Evolutionary conservation across 768 basidiomycete genomes (phyloP), one percentile per base, ranked within the genome.

Genomic region (Favolaschia claudopus): DNA sequence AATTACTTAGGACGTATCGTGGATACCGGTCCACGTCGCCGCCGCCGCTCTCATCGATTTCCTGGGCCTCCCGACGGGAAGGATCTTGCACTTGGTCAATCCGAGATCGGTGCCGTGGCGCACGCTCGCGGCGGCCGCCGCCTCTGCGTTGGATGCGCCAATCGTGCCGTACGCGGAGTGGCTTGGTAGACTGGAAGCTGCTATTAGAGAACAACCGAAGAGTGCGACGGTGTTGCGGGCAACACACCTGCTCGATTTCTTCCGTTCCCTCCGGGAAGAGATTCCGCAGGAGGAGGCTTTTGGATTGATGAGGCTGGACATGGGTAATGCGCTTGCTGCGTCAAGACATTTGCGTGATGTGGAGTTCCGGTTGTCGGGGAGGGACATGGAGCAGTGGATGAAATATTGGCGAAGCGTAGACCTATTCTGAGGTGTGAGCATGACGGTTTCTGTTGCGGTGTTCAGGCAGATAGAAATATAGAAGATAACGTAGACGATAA

Each of bases 11-110:
- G 55, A 42, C 5, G 55, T 70, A 3, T 61, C 67, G 0, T 74
- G 73, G 72, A 49, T 76, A 14, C 67, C 70, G 2, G 60, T 67
- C 13, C 64, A 72, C 33, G 19, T 50, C 13, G 70, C 72, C 1
- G 71, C 73, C 2, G 54, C 49, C 0, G 64, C 69, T 0, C 29
- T 75, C 25, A 34, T 67, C 22, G 72, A 74, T 25, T 59, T 73
- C 48, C 60, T 65, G 2, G 59, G 54, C 2, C 60, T 0, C 24
- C 46, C 52, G 17, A 25, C 48, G 7, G 15, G 31, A 7, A 27
- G 42, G 13, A 28, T 62, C 25, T 7, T 68, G 6, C 69, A 74
- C 52, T 45, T 75, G 15, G 60, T 63, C 12, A 69, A 74, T 42
- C 71, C 71, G 1, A 31, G 55, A 4, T 66, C 74, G 1, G 53